Percentiles rank a stretch among this genome's conserved stretches.
phyloP scores from a whole-genome alignment of 1,284 basidiomycete species.

The Pseudozyma pruni region DNA sequence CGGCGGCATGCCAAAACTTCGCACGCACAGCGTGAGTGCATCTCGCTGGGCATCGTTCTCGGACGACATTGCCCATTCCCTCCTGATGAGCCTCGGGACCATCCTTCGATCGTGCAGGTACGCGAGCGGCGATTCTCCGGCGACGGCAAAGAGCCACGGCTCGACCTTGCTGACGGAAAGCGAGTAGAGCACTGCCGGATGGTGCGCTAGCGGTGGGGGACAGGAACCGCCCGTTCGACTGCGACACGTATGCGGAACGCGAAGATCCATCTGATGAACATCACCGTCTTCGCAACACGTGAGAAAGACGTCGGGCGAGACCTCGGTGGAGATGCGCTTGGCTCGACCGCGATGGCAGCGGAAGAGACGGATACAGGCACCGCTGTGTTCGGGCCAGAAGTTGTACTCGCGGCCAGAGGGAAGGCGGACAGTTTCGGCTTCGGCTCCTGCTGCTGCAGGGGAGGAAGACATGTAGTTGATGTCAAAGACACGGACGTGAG shows the following conservation, averaged over 20 bases:
- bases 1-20: slow-evolving; percentile 78
- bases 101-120: slow-evolving; percentile 89
- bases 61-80: slow-evolving; percentile 78
- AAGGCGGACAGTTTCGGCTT: slow-evolving; percentile 1
- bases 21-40: slow-evolving; percentile 80
- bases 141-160: slow-evolving; percentile 71
- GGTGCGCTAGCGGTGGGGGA: slow-evolving; percentile 76
- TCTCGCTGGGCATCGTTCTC: slow-evolving; percentile 68
- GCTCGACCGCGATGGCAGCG: slow-evolving; percentile 64
- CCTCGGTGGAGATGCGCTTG: slow-evolving; percentile 84
- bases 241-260: slow-evolving; percentile 74
- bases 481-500: slow-evolving; percentile 84
- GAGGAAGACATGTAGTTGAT: slow-evolving; percentile 66
- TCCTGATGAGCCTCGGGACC: slow-evolving; percentile 74
- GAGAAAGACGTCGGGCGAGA: slow-evolving; percentile 83
- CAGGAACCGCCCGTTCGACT: slow-evolving; percentile 62
- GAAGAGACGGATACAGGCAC: slow-evolving; percentile 55
- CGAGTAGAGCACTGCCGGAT: slow-evolving; percentile 69
- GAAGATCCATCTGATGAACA: slow-evolving; percentile 83
- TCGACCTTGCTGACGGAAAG: slow-evolving; percentile 69
- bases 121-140: slow-evolving; percentile 73
- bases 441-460: slow-evolving; percentile 1
- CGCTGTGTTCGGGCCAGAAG: slow-evolving; percentile 25
- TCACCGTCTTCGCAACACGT: slow-evolving; percentile 81
- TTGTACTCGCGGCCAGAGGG: slow-evolving; percentile 22